Evolutionary conservation across 257 asterid genomes (phyloP), one percentile per base, ranked within the genome.

Genomic region (Solanum pinnatisectum): DNA sequence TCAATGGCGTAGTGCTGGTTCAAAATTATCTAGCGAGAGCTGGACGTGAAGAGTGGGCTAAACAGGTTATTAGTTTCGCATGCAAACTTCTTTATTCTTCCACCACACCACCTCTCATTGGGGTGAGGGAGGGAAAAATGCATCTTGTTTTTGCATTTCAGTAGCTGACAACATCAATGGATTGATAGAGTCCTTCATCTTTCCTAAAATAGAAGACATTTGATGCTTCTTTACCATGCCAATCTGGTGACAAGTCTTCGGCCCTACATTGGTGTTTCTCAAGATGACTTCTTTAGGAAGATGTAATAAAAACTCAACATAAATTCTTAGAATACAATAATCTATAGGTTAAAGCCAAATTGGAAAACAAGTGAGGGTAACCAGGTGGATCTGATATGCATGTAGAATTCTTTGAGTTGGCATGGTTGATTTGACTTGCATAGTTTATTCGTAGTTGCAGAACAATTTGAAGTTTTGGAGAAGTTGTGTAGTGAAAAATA

Each of bases 21-120:
- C 99, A 96, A 89, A 96, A 97, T 93, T 91, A 95, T 90, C 90
- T 97, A 82, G 90, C 88, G 36, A 92, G 99, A 94, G 94, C 96
- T 56, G 99, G 99, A 37, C 98, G 98, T 68, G 97, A 93, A 88
- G 98, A 91, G 93, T 97, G 99, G 99, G 94, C 98, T 89, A 93
- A 93, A 87, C 98, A 96, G 98, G 99, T 95, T 85, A 92, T 30
- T 86, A 49, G 70, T 49, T 49, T 49, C 5, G 5, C 86, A 32
- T 82, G 70, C 70, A 30, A 27, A 82, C 44, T 30, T 81, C 65
- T 82, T 82, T 16, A 16, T 49, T 46, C 30, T 49, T 49, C 86
- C 70, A 20, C 86, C 32, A 32, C 32, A 10, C 86, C 20, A 46
- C 67, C 10, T 60, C 40, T 81, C 40, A 81, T 82, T 49, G 85